Percentiles rank a stretch among this genome's conserved stretches.
phyloP scores from a whole-genome alignment of 78 protist species.

The Dictyostelium citrinum region DNA sequence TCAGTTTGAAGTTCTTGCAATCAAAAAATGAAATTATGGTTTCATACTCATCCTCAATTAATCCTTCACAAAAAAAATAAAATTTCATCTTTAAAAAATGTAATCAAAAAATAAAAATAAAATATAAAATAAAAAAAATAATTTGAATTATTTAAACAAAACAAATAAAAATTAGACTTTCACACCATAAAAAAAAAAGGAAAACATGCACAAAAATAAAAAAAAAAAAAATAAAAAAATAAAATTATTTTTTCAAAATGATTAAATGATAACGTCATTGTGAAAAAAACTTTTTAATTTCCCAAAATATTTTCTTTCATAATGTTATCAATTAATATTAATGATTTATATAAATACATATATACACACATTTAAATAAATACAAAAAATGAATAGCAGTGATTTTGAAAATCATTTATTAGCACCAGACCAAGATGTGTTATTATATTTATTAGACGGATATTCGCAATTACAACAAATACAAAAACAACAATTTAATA shows the following conservation, averaged over 20 bases:
- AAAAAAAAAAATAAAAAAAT: no score
- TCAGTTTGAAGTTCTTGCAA: no score
- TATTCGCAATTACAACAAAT: background rate
- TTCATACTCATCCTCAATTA: no score
- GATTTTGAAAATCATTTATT: background rate
- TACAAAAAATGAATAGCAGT: background rate
- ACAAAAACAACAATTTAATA: background rate
- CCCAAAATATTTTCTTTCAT: background rate
- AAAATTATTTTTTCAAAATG: background rate
- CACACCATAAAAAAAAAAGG: background rate
- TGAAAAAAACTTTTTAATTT: background rate
- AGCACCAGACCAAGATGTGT: background rate
- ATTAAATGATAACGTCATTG: background rate
- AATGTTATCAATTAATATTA: background rate
- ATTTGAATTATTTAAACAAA: no score
- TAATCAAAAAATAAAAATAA: no score
- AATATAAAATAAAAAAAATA: no score
- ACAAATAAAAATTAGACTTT: no score
- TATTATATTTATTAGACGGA: background rate
- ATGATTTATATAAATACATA: no score
- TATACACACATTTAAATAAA: background rate
- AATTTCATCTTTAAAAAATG: no score
- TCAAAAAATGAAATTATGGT: no score
- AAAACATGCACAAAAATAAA: background rate
- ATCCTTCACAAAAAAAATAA: no score